Percentiles rank a stretch among this genome's conserved stretches.
Evolutionary conservation across 768 basidiomycete species (phyloP).

Genomic region (Clathrus columnatus): DNA sequence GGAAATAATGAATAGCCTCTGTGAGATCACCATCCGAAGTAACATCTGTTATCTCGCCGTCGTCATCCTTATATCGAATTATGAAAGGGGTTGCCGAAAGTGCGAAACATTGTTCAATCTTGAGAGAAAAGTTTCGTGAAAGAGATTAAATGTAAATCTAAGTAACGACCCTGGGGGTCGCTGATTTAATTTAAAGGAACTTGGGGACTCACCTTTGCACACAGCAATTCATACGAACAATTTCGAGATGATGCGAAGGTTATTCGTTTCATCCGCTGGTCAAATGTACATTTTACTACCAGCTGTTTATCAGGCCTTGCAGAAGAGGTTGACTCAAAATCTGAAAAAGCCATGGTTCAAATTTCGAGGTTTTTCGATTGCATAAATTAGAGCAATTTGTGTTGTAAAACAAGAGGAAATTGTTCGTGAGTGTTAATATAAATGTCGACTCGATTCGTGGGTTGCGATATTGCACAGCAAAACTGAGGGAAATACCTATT

Average conservation of each 20-base stretch:
- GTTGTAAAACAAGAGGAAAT: neutral
- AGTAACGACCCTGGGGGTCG: neutral
- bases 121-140: too few species aligned
- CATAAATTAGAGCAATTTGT: neutral
- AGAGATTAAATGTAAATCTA: neutral
- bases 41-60: conserved; percentile 68
- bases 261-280: conserved; percentile 64
- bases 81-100: conserved; percentile 60
- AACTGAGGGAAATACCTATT: neutral
- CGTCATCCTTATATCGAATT: conserved; percentile 83
- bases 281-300: conserved; percentile 77
- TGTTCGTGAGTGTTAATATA: neutral
- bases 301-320: conserved; percentile 65
- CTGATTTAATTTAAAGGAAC: neutral
- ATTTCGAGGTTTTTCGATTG: neutral
- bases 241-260: conserved; percentile 71
- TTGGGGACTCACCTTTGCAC: conserved; percentile 50
- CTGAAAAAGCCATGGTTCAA: conserved; percentile 11
- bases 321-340: conserved; percentile 9
- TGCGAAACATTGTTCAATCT: conserved; percentile 84
- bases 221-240: conserved; percentile 68
- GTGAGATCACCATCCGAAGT: conserved; percentile 63
- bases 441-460: neutral
- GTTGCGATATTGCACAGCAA: too few species aligned
- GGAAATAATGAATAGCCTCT: conserved; percentile 84